Conservation (phyloP, 2,329 filamentous ascomycete genomes). For the Phialemoniopsis sp. region DNA sequence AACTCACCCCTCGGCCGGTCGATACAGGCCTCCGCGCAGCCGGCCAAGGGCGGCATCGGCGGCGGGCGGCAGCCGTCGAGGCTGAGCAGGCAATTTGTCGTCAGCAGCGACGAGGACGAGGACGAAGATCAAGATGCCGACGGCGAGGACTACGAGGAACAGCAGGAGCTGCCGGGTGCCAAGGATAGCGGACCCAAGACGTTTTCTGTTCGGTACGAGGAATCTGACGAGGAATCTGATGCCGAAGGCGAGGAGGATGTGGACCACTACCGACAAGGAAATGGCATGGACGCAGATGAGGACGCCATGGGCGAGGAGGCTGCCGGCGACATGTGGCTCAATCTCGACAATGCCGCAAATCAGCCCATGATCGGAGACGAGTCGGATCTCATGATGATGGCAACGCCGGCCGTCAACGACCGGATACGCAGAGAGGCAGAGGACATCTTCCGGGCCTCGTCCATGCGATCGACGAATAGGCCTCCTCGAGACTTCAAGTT, state of each 20-base stretch:
- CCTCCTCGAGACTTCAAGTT: slow-evolving; percentile 56
- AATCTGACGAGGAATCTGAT: slow-evolving; percentile 14
- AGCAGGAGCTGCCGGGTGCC: too few species aligned
- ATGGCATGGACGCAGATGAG: slow-evolving; percentile 23
- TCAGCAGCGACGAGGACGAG: slow-evolving; percentile 29
- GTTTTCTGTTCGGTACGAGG: slow-evolving; percentile 4
- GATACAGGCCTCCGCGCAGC: slow-evolving; percentile 21
- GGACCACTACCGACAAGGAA: slow-evolving; percentile 32
- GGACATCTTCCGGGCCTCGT: slow-evolving; percentile 49
- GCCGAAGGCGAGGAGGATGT: slow-evolving; percentile 25
- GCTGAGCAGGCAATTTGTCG: slow-evolving; percentile 40
- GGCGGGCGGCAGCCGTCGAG: slow-evolving; percentile 37
- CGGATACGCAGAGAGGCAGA: slow-evolving; percentile 52
- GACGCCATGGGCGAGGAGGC: slow-evolving; percentile 8
- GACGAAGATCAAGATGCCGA: slow-evolving; percentile 33
- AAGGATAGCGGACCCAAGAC: too few species aligned
- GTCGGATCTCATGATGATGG: slow-evolving; percentile 50
- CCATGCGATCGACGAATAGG: slow-evolving; percentile 33
- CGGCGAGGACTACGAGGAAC: slow-evolving; percentile 21
- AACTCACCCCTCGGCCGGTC: slow-evolving; percentile 45
- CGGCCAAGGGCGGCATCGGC: not conserved
- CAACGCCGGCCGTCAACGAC: slow-evolving; percentile 49
- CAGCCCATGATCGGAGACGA: slow-evolving; percentile 35
- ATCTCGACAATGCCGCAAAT: slow-evolving; percentile 29
- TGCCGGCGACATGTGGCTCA: slow-evolving; percentile 40